Base-by-base conservation (phyloP, 331 rosid genomes). In the Cydonia oblonga region DNA sequence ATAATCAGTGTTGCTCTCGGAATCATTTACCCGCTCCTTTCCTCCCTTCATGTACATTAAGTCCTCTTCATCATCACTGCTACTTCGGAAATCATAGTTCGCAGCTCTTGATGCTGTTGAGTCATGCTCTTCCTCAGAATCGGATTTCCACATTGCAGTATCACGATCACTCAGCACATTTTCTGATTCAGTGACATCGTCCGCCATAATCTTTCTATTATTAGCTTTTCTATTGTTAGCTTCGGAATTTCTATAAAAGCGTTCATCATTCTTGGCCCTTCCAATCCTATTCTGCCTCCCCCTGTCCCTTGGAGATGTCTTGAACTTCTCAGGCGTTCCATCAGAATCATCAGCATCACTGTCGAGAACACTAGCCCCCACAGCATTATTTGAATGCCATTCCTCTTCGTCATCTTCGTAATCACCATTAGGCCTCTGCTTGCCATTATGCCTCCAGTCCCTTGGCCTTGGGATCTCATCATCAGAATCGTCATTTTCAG, bases 91-190 rank as follows among this genome's bases (percentile, higher is more conserved):
- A 60, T 83, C 66, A 57, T 40, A 38, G 23, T 57, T 58, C 25
- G 4, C 65, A 49, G 70, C 63, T 69, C 78, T 77, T 66, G 76
- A 76, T 35, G 76, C 44, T 35, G 59, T 79, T 1, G 72, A 49
- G 69, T 70, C 72, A 13, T 77, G 80, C 7, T 83, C 83, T 63
- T 81, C 93, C 54, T 75, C 87, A 5, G 49, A 62, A 3, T 82
- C 88, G 0, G 90, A 92, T 78, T 82, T 87, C 96, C 93, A 87
- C 93, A 87, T 90, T 75, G 86, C 88, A 79, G 69, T 87, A 63
- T 90, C 96, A 30, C 88, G 83, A 71, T 90, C 91, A 66, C 91
- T 70, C 0, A 82, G 64, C 70, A 68, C 79, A 54, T 78, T 76
- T 84, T 85, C 92, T 46, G 92, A 74, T 49, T 84, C 96, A 64